Percentiles rank a stretch among this genome's conserved stretches.
phyloP scores from a whole-genome alignment of 1,139 yeast species.

The Diutina siamensis region DNA sequence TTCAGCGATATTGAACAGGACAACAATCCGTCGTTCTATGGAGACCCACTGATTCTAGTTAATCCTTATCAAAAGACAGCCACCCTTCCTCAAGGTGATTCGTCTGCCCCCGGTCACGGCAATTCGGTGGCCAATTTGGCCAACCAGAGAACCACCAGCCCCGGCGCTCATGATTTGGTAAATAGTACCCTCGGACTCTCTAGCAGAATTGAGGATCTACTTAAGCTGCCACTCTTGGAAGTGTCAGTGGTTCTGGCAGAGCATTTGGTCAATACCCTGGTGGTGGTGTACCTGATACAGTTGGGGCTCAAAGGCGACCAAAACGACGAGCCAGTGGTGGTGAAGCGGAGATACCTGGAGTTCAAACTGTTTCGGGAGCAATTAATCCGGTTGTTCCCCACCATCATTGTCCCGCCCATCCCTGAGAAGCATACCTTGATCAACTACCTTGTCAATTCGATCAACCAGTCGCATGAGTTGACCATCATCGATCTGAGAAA shows the following conservation, averaged over 20 bases:
- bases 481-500: conserved; percentile 31
- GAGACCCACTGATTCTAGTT: conserved; percentile 12
- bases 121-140: neutral
- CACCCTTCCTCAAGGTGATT: neutral
- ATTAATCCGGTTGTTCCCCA: conserved; percentile 35
- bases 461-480: conserved; percentile 26
- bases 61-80: neutral
- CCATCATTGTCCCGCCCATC: conserved; percentile 42
- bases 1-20: conserved; percentile 33
- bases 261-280: conserved; percentile 25
- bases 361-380: conserved; percentile 39
- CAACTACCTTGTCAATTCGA: conserved; percentile 28
- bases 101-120: neutral
- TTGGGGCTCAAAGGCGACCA: conserved; percentile 11
- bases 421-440: conserved; percentile 47
- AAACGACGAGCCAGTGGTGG: conserved; percentile 17
- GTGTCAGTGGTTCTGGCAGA: conserved; percentile 28
- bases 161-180: conserved; percentile 10
- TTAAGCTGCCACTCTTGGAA: conserved; percentile 18
- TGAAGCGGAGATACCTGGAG: conserved; percentile 43
- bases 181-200: conserved; percentile 30
- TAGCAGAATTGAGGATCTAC: conserved; percentile 21
- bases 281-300: conserved; percentile 30
- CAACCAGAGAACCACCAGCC: neutral
- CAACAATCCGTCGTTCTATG: conserved; percentile 35